Evolutionary conservation across 2,329 filamentous ascomycete species (phyloP), one percentile per base, ranked within the genome.

Genomic region (Uncinocarpus reesii): DNA sequence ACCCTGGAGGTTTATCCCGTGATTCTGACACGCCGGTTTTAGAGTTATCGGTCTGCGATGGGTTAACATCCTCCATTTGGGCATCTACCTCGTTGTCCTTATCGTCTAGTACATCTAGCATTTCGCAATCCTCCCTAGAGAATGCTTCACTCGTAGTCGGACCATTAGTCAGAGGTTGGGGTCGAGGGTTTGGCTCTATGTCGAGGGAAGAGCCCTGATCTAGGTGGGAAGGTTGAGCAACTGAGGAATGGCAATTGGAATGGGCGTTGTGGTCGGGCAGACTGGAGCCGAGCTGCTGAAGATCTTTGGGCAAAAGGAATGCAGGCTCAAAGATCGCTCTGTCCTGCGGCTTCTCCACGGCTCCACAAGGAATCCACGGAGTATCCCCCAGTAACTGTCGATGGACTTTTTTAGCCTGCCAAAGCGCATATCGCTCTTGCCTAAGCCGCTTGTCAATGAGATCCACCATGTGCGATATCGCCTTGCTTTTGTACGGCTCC

Each of bases 321-420:
- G 42, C 38, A 4, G 68, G 65, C 49, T 67, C 62, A 60, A 75
- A 73, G 42, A 76, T 63, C 52, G 61, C 63, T 47, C 66, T 63
- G 53, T 79, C 77, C 38, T 71, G 66, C 4, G 65, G 61, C 10
- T 71, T 72, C 52, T 79, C 73, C 16, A 78, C 67, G 29, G 65
- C 58, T 28, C 71, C 76, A 53, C 71, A 72, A 3, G 78, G 77
- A 54, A 77, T 73, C 73, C 77, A 83, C 11, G 70, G 68, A 10
- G 73, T 69, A 57, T 83, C 79, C 7, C 79, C 79, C 40, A 79
- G 67, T 31, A 83, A 73, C 52, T 76, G 70, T 50, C 73, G 71
- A 52, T 79, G 70, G 32, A 82, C 59, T 49, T 72, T 72, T 58
- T 80, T 79, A 16, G 77, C 74, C 46, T 72, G 73, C 67, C 73